Evolutionary conservation across 2,329 filamentous ascomycete genomes (phyloP), one percentile per base, ranked within the genome.

Genomic region (Xylariales sp.): DNA sequence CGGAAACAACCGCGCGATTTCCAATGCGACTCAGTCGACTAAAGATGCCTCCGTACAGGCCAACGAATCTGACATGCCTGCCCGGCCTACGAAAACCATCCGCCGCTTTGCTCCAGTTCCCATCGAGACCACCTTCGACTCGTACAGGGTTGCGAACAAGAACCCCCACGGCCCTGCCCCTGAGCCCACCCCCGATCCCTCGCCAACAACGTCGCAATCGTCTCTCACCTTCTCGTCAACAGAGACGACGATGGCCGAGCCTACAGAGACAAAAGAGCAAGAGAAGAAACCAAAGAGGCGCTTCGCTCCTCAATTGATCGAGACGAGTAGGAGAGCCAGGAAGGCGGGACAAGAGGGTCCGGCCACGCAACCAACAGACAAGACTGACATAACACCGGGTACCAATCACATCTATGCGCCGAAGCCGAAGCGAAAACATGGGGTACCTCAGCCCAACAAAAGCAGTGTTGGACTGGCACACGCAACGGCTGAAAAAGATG

Each of bases 251-350:
- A 69, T 49, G 45, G 56, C 54, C 14, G 57, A 53, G 10, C 28
- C 23, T 4, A 32, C 48, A 30, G 55, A 65, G 16, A 55, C 43
- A 30, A 58, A 30, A 30, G 54, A 45, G 10, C 54, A 67, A 18
- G 74, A 73, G 49, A 74, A 71, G 34, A 78, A 75, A 56, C 75
- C 77, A 46, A 81, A 80, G 73, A 83, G 85, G 70, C 81, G 82
- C 67, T 97, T 97, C 78, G 86, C 90, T 36, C 93, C 93, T 12
- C 91, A 95, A 75, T 83, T 97, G 63, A 90, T 97, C 69, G 93
- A 95, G 79, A 94, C 92, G 2, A 91, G 91, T 3, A 88, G 89
- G 73, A 86, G 93, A 61, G 89, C 89, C 41, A 88, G 91, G 70
- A 89, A 89, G 74, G 86, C 86, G 16, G 89, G 89, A 23, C 90